Base-by-base conservation (phyloP, 2,329 filamentous ascomycete species). In the Penicillium sp. region DNA sequence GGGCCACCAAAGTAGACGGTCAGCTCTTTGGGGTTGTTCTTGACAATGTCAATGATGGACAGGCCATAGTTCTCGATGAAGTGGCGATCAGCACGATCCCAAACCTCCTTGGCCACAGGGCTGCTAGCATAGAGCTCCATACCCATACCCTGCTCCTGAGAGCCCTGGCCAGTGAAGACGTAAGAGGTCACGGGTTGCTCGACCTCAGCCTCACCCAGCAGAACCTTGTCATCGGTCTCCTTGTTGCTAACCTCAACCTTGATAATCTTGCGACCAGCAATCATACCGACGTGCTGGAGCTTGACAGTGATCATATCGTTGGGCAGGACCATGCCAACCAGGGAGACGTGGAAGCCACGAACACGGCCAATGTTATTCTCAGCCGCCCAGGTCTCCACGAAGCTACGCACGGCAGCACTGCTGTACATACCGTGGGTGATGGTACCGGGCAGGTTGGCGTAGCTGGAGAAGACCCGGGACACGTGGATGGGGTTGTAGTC, bases 371-470 rank as follows among this genome's bases (percentile, higher is more conserved):
- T 88, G 72, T 99, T 94, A 82, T 99, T 99, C 80, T 99, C 95
- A 0, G 93, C 94, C 50, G 95, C 94, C 94, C 94, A 99, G 0
- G 92, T 99, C 82, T 99, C 94, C 6, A 99, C 92, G 51, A 99
- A 81, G 72, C 92, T 96, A 68, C 95, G 89, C 26, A 99, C 94
- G 35, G 94, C 90, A 63, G 94, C 94, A 75, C 93, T 97, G 1
- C 93, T 95, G 82, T 97, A 99, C 94, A 99, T 99, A 72, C 94
- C 94, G 73, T 99, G 94, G 1, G 94, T 99, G 70, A 99, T 99
- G 43, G 94, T 99, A 48, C 94, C 95, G 1, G 92, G 92, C 15
- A 99, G 83, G 73, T 92, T 94, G 72, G 94, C 95, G 69, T 97
- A 99, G 77, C 86, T 91, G 29, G 94, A 90, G 78, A 99, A 99